phyloP scores from a whole-genome alignment of 805 yeast species.

The Trichomonascus vanleenenianus region DNA sequence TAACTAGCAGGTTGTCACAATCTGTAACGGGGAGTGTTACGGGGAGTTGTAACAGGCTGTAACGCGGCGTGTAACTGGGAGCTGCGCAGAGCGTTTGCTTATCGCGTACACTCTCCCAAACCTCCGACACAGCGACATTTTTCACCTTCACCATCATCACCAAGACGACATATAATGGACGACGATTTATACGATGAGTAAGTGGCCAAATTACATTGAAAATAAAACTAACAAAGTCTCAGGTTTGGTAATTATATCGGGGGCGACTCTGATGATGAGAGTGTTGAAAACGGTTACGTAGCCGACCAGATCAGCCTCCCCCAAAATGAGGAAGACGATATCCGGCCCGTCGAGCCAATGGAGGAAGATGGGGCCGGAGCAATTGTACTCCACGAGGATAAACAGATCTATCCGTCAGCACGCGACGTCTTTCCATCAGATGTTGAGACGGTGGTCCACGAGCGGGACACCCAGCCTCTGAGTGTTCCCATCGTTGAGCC shows the following conservation, averaged over 20 bases:
- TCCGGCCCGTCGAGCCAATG: conserved; percentile 6
- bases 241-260: conserved; percentile 31
- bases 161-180: conserved; percentile 32
- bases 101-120: background rate
- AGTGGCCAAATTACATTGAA: conserved; percentile 14
- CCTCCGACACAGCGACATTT: no score
- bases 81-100: background rate
- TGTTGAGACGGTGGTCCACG: conserved; percentile 57
- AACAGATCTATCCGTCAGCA: conserved; percentile 36
- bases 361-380: conserved; percentile 18
- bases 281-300: conserved; percentile 12
- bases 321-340: conserved; percentile 7
- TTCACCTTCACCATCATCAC: no score
- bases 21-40: no score
- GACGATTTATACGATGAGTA: conserved; percentile 71
- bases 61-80: no score
- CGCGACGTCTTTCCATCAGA: conserved; percentile 47
- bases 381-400: conserved; percentile 40
- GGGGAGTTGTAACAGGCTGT: no score
- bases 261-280: conserved; percentile 23
- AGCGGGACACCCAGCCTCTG: conserved; percentile 43
- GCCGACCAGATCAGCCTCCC: conserved; percentile 11
- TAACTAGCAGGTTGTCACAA: no score
- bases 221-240: conserved; percentile 2
- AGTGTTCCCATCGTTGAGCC: conserved; percentile 64